Evolutionary conservation across 1,284 basidiomycete genomes (phyloP), one percentile per base, ranked within the genome.

Genomic region (Hymenochaete sp.): DNA sequence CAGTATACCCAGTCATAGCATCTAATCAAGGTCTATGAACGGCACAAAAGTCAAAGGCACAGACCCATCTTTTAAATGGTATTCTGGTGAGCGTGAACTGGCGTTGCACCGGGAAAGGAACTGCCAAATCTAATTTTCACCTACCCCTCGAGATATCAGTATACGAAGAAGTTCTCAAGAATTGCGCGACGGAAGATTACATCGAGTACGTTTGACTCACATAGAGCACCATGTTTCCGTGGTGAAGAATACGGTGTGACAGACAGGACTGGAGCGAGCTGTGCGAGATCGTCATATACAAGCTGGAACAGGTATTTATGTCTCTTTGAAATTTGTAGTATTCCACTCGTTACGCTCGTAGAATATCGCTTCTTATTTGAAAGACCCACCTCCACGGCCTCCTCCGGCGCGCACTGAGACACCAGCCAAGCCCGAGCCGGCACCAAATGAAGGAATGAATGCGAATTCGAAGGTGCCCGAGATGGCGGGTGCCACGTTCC

Each of bases 191-290:
- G 10, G 79, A 77, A 2, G 87, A 91, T 58, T 62, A 67, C 25
- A 69, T 87, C 57, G 60, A 67, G 69, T 59, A 73, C 81, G 89
- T 89, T 56, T 53, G 69, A 55, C 19, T 28, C 38, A 33, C 42
- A 25, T 36, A 36, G 39, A 42, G 26, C 28, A 29, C 32, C 29
- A 9, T 24, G 6, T 22, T 41, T 14, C 38, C 4, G 44, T 47
- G 28, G 28, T 21, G 14, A 39, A 51, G 46, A 42, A 38, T 44
- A 55, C 27, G 50, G 49, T 44, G 28, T 44, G 43, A 37, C 64
- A 90, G 87, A 56, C 67, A 70, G 54, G 82, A 88, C 60, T 93
- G 90, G 90, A 59, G 71, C 10, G 66, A 71, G 22, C 69, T 93
- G 22, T 75, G 82, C 36, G 71, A 83, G 54, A 75, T 79, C 46